These are phyloP conservation scores for Punctularia strigosozonata DNA, from an alignment of 768 basidiomycete species.

Conservation along the genomic window DNA sequence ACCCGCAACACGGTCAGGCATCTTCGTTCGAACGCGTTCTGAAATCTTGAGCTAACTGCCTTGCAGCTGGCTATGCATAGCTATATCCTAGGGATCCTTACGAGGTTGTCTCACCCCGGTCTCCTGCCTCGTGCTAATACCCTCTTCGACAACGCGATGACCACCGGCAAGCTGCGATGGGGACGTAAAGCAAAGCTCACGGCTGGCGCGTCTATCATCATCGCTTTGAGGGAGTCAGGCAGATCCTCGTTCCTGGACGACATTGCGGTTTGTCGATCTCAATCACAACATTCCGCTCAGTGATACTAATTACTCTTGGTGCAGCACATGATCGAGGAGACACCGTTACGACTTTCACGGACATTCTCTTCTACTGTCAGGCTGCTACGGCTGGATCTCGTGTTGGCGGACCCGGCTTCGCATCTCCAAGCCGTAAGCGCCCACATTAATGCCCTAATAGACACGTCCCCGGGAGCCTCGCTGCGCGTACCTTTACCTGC, in stretches of 20 bases:
- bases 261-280: slow-evolving; percentile 35
- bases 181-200: slow-evolving; percentile 59
- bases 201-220: slow-evolving; percentile 56
- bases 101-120: slow-evolving; percentile 46
- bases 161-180: slow-evolving; percentile 51
- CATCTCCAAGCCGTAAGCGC: slow-evolving; percentile 46
- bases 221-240: slow-evolving; percentile 61
- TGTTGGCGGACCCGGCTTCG: slow-evolving; percentile 42
- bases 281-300: slow-evolving; percentile 5
- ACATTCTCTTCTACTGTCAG: slow-evolving; percentile 40
- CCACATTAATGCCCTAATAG: slow-evolving; percentile 25
- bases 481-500: slow-evolving; percentile 7
- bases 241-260: slow-evolving; percentile 58
- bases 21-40: slow-evolving; percentile 8
- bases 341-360: slow-evolving; percentile 37
- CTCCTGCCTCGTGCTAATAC: slow-evolving; percentile 52
- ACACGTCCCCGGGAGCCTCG: slow-evolving; percentile 3
- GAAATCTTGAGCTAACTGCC: slow-evolving; percentile 5
- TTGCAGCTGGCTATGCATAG: slow-evolving; percentile 48
- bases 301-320: slow-evolving; percentile 11
- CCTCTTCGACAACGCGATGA: slow-evolving; percentile 61
- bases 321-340: slow-evolving; percentile 40
- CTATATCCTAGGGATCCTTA: slow-evolving; percentile 50
- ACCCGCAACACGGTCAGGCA: slow-evolving; percentile 48
- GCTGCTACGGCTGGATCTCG: slow-evolving; percentile 41